These are phyloP conservation scores for Yamadazyma phyllophila DNA, from an alignment of 805 yeast genomes.

Conservation along the genomic window DNA sequence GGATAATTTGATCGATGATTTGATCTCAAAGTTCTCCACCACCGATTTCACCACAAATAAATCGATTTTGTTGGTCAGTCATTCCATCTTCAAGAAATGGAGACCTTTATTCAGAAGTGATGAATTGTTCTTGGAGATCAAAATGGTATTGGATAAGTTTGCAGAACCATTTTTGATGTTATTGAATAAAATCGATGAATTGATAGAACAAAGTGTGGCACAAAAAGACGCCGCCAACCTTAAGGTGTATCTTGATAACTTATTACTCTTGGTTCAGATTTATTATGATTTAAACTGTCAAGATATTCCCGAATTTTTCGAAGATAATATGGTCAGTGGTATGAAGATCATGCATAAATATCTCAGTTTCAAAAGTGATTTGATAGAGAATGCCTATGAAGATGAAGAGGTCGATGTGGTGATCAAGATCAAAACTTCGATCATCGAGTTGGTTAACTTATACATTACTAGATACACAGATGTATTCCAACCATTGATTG, in stretches of 20 bases:
- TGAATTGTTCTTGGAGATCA: conserved; percentile 82
- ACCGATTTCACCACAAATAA: conserved; percentile 73
- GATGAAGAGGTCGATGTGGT: conserved; percentile 69
- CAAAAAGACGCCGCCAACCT: conserved; percentile 45
- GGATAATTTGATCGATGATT: conserved; percentile 72
- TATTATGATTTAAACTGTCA: conserved; percentile 95
- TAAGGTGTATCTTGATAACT: conserved; percentile 60
- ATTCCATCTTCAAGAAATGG: conserved; percentile 96
- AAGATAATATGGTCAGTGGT: conserved; percentile 75
- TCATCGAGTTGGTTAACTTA: conserved; percentile 79
- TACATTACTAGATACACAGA: conserved; percentile 92
- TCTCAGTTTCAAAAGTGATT: conserved; percentile 55
- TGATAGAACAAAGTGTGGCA: conserved; percentile 46
- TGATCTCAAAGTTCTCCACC: conserved; percentile 62
- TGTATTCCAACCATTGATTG: conserved; percentile 76
- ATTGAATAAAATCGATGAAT: conserved; percentile 62
- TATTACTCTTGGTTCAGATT: conserved; percentile 70
- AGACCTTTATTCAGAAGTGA: conserved; percentile 91
- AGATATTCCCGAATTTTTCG: conserved; percentile 97
- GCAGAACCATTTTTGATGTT: conserved; percentile 74
- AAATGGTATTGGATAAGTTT: conserved; percentile 81
- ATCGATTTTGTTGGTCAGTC: conserved; percentile 89
- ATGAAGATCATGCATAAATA: conserved; percentile 84
- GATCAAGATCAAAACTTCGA: conserved; percentile 73
- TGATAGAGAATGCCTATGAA: conserved; percentile 54